Evolutionary conservation across 768 basidiomycete genomes (phyloP), one percentile per base, ranked within the genome.

Genomic region (Pleurotus djamor): DNA sequence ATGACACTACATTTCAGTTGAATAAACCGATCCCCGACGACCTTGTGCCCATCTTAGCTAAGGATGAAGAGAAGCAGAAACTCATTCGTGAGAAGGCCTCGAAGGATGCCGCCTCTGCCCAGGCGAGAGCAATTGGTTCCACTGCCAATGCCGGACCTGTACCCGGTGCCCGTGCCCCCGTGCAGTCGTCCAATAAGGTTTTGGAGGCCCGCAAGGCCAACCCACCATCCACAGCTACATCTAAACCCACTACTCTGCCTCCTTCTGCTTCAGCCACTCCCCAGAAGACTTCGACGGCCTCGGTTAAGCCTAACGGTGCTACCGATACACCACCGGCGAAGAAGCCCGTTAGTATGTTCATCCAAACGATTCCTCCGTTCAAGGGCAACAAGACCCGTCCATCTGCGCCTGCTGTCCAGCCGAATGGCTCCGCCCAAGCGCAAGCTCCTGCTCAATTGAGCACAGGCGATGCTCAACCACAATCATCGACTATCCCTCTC

Each of bases 11-110:
- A 55, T 49, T 61, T 7, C 64, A 96, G 93, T 84, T 96, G 52
- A 96, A 96, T 70, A 91, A 94, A 70, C 94, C 93, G 14, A 95
- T 98, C 63, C 96, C 96, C 12, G 92, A 94, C 33, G 96, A 98
- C 68, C 83, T 98, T 54, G 89, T 98, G 14, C 83, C 91, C 3
- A 95, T 98, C 67, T 76, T 98, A 21, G 89, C 96, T 44, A 98
- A 97, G 75, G 93, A 96, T 67, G 92, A 93, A 71, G 89, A 90
- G 55, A 96, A 92, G 75, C 93, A 96, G 67, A 84, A 85, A 61
- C 81, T 77, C 51, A 96, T 97, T 71, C 81, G 81, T 60, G 92
- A 92, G 72, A 95, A 90, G 71, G 83, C 91, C 14, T 74, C 71
- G 47, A 76, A 80, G 52, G 92, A 94, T 62, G 89, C 92, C 2